Conservation (phyloP, 148 eudicot genomes). For the Rhododendron griersonianum region DNA sequence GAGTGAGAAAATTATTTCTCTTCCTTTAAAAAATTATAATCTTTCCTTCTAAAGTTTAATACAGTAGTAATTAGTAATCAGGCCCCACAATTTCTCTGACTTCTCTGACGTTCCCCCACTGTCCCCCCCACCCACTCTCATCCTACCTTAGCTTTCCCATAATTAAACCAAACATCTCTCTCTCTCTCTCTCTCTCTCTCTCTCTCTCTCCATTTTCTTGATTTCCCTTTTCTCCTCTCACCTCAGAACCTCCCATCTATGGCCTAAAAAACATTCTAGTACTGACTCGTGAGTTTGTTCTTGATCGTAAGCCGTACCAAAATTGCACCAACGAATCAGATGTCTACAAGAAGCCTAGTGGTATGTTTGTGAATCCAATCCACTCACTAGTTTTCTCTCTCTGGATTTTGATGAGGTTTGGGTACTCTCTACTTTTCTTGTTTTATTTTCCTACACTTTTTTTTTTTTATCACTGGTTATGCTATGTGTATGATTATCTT, state of each 20-base stretch:
- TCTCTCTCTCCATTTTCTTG: neutral
- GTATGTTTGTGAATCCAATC: neutral
- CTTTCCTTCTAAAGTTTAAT: no score
- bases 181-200: neutral
- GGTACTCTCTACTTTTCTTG: neutral
- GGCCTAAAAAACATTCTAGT: neutral
- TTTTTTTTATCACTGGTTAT: neutral
- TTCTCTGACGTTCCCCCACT: constrained; percentile 23
- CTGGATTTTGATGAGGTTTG: neutral
- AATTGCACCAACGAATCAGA: neutral
- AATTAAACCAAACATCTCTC: neutral
- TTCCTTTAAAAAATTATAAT: no score
- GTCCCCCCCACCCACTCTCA: constrained; percentile 16
- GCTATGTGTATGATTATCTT: neutral
- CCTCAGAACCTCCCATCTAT: neutral
- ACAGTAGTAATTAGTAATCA: neutral
- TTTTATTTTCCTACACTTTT: neutral
- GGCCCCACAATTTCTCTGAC: constrained; percentile 14
- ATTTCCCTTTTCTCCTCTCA: neutral
- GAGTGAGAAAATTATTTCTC: no score
- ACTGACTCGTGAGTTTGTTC: neutral
- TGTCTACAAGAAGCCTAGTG: neutral
- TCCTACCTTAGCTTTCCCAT: constrained; percentile 17
- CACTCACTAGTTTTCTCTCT: neutral
- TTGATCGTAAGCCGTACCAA: neutral